Evolutionary conservation across 2,329 filamentous ascomycete genomes (phyloP).

Genomic region (Cladophialophora carrionii): DNA sequence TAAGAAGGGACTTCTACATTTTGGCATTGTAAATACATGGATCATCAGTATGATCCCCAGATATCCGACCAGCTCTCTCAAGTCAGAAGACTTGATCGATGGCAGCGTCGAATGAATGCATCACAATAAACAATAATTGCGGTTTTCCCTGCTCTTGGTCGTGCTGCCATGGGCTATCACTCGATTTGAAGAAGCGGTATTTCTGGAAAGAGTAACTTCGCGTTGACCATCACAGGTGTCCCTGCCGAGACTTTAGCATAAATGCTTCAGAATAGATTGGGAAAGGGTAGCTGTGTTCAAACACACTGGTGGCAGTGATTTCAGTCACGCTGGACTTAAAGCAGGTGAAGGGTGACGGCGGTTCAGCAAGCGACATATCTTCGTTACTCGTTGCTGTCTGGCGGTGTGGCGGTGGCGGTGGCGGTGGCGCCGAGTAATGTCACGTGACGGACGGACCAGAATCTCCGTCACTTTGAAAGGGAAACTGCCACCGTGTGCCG

Average conservation of each 20-base stretch:
- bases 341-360: background rate
- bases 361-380: background rate
- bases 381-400: background rate
- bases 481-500: conserved; percentile 15
- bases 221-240: background rate
- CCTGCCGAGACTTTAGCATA: background rate
- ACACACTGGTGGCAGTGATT: no score
- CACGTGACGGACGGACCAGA: conserved; percentile 1
- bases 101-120: conserved; percentile 20
- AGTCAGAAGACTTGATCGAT: conserved; percentile 25
- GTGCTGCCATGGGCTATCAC: no score
- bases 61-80: conserved; percentile 20
- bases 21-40: conserved; percentile 32
- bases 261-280: background rate
- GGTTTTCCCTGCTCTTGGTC: background rate
- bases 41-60: conserved; percentile 33
- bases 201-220: background rate
- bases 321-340: no score
- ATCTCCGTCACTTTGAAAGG: background rate
- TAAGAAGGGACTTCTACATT: conserved; percentile 6
- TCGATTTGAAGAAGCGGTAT: background rate
- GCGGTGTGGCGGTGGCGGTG: no score
- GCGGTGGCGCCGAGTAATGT: background rate
- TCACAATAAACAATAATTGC: background rate
- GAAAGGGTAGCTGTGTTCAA: background rate